Evolutionary conservation across 2,329 filamentous ascomycete genomes (phyloP), one percentile per base, ranked within the genome.

Genomic region (Sporothrix globosa): DNA sequence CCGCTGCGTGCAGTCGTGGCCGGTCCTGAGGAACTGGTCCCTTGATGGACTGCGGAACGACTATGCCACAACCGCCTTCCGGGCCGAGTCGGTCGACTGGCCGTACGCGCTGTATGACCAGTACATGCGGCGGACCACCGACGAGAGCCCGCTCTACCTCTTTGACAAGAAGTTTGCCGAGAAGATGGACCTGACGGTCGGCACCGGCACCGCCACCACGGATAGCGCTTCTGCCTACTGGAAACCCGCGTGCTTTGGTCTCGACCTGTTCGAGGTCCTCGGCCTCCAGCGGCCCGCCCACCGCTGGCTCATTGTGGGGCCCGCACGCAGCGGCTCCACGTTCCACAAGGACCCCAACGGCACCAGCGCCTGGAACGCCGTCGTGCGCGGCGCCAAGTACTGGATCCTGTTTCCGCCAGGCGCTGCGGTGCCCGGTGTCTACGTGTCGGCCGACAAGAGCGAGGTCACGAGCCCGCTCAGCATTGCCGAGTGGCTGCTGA

Each of bases 331-430:
- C 77, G 95, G 95, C 41, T 96, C 92, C 74, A 97, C 94, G 4
- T 98, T 97, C 78, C 95, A 98, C 83, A 97, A 97, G 78, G 88
- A 91, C 72, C 88, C 88, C 27, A 91, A 90, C 75, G 90, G 81
- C 21, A 90, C 88, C 21, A 91, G 89, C 75, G 95, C 96, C 0
- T 98, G 95, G 96, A 98, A 98, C 78, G 95, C 94, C 0, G 92
- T 97, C 17, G 83, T 98, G 39, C 88, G 91, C 71, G 96, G 95
- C 5, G 88, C 90, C 46, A 98, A 98, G 78, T 98, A 98, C 83
- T 98, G 96, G 95, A 95, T 98, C 79, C 96, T 98, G 93, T 98
- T 98, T 77, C 93, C 93, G 0, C 91, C 92, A 0, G 88, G 88
- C 0, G 87, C 89, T 0, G 85, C 89, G 3, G 93, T 96, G 7